These are phyloP conservation scores for Penicillium pulvis DNA, from an alignment of 495 filamentous ascomycete genomes.

Conservation along the genomic window DNA sequence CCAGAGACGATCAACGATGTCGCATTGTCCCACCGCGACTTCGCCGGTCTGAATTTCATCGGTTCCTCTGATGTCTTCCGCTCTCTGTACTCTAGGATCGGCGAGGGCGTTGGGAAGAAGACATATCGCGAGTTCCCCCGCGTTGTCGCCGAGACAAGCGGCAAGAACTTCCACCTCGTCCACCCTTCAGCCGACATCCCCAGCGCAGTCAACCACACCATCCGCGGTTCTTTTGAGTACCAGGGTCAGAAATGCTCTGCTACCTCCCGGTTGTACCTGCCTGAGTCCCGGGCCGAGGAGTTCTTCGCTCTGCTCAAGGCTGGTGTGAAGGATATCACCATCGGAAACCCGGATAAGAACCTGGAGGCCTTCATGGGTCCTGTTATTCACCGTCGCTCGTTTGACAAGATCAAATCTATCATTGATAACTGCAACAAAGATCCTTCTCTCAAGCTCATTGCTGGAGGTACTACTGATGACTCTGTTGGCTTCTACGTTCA, in stretches of 20 bases:
- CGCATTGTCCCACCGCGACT: slow-evolving; percentile 67
- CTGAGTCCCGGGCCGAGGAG: slow-evolving; percentile 62
- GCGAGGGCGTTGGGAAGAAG: slow-evolving; percentile 65
- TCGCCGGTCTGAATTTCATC: slow-evolving; percentile 79
- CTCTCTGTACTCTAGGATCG: slow-evolving; percentile 70
- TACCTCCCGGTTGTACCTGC: slow-evolving; percentile 74
- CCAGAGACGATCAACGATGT: slow-evolving; percentile 71
- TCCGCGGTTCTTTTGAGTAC: slow-evolving; percentile 87
- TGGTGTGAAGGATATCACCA: slow-evolving; percentile 36
- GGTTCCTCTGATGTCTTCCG: slow-evolving; percentile 83
- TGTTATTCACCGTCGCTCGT: slow-evolving; percentile 72
- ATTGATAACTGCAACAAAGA: slow-evolving; percentile 73
- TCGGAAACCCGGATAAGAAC: slow-evolving; percentile 63
- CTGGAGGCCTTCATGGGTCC: slow-evolving; percentile 72
- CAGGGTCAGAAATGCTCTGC: slow-evolving; percentile 91
- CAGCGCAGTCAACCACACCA: slow-evolving; percentile 78
- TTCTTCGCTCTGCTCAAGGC: slow-evolving; percentile 58
- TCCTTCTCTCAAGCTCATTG: slow-evolving; percentile 60
- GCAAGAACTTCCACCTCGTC: slow-evolving; percentile 90
- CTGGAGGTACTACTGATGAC: slow-evolving; percentile 70
- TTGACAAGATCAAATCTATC: slow-evolving; percentile 66
- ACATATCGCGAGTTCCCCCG: slow-evolving; percentile 75
- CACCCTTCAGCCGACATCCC: slow-evolving; percentile 71
- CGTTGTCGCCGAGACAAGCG: slow-evolving; percentile 83
- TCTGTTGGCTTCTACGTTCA: slow-evolving; percentile 69